phyloP scores from a whole-genome alignment of 2,329 filamentous ascomycete genomes.

The Verticillium tricorpus region DNA sequence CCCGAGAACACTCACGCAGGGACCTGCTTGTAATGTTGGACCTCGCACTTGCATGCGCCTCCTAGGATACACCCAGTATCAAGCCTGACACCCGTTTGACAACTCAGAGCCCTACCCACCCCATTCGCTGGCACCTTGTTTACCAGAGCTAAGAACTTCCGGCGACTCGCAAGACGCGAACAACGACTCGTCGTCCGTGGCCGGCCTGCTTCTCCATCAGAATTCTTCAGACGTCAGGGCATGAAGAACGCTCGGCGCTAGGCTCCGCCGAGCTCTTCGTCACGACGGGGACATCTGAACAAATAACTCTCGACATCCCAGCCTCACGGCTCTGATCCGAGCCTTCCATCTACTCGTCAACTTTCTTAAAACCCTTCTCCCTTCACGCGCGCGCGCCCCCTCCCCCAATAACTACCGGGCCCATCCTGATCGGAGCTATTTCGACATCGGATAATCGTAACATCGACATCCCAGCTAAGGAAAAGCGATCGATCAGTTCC shows the following conservation, averaged over 20 bases:
- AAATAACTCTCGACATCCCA: conserved; percentile 1
- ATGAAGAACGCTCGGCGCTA: not conserved
- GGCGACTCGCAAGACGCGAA: conserved; percentile 12
- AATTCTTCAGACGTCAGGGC: not conserved
- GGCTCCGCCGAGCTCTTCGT: conserved; percentile 1
- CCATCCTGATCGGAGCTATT: not conserved
- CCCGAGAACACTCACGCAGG: conserved; percentile 32
- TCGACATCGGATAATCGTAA: not conserved
- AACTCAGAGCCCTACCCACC: conserved; percentile 28
- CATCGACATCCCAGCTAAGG: not conserved
- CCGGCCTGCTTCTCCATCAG: conserved; percentile 9
- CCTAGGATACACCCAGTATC: conserved; percentile 37
- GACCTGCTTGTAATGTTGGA: conserved; percentile 35
- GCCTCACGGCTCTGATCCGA: not conserved
- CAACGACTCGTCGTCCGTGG: conserved; percentile 13
- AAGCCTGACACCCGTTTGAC: conserved; percentile 30
- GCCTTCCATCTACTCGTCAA: not conserved
- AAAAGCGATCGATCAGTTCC: not conserved
- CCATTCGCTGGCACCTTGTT: conserved; percentile 15
- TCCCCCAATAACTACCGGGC: not conserved
- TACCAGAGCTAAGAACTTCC: conserved; percentile 14
- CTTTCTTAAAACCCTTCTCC: conserved; percentile 8
- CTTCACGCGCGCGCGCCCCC: not conserved
- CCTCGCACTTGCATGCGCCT: conserved; percentile 27
- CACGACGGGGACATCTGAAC: not conserved